These are phyloP conservation scores for Cyclotella cryptica DNA, from an alignment of 108 stramenopile genomes.

Conservation along the genomic window DNA sequence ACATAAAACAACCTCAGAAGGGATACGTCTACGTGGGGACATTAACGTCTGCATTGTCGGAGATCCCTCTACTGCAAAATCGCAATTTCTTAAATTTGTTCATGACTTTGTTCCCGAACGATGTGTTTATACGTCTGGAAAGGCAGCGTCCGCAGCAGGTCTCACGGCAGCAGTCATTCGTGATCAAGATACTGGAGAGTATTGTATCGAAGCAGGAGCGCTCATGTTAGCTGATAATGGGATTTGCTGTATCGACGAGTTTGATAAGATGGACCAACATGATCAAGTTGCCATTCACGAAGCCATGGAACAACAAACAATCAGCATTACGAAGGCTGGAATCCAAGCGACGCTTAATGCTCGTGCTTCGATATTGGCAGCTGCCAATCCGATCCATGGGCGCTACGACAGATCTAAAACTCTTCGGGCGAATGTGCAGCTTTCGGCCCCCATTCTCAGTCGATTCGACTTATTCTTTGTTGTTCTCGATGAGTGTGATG, in stretches of 20 bases:
- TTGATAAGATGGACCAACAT: slow-evolving; percentile 96
- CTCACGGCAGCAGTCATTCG: slow-evolving; percentile 96
- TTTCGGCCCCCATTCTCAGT: slow-evolving; percentile 96
- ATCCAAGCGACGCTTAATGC: slow-evolving; percentile 99
- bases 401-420: slow-evolving; percentile 99
- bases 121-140: slow-evolving; percentile 97
- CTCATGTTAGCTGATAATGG: slow-evolving; percentile 99
- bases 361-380: slow-evolving; percentile 97
- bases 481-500: slow-evolving; percentile 97
- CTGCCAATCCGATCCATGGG: slow-evolving; percentile 98
- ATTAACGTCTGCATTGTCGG: slow-evolving; percentile 99
- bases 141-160: slow-evolving; percentile 98
- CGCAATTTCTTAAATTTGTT: slow-evolving; percentile 97
- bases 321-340: slow-evolving; percentile 99
- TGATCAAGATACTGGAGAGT: slow-evolving; percentile 99
- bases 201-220: slow-evolving; percentile 98
- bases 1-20: slow-evolving; percentile 95
- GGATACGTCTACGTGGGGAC: slow-evolving; percentile 97
- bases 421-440: slow-evolving; percentile 93
- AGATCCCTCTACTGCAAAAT: slow-evolving; percentile 99
- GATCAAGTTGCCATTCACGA: slow-evolving; percentile 99
- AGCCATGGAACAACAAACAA: slow-evolving; percentile 99
- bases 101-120: slow-evolving; percentile 92
- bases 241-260: slow-evolving; percentile 97
- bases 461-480: slow-evolving; percentile 99